Percentiles rank a stretch among this genome's conserved stretches.
Evolutionary conservation across 352 stramenopile genomes (phyloP).

Genomic region (Pythium vanterpoolii): DNA sequence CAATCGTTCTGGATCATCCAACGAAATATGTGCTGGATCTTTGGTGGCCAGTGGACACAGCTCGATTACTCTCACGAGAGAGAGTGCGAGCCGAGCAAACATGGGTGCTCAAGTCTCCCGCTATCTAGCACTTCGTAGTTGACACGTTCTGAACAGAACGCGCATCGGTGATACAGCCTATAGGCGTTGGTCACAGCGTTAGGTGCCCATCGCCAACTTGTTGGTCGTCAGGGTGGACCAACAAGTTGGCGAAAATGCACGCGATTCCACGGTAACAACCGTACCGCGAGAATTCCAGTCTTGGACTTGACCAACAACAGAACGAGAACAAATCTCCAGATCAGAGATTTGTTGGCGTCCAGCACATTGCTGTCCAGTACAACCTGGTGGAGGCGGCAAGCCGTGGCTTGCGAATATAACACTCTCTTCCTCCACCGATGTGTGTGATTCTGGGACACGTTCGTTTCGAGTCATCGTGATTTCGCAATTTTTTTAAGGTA

Average conservation of each 20-base stretch:
- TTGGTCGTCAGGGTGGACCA: neutral
- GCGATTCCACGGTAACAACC: neutral
- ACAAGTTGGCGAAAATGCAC: neutral
- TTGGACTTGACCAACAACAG: neutral
- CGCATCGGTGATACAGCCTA: too few species aligned
- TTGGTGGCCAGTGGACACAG: too few species aligned
- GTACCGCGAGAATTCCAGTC: neutral
- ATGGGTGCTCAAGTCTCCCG: too few species aligned
- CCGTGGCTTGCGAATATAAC: too few species aligned
- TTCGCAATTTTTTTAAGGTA: too few species aligned
- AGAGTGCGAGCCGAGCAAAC: neutral
- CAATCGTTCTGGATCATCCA: constrained; percentile 2
- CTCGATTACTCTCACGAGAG: neutral
- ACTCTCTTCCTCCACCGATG: too few species aligned
- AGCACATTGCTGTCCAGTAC: too few species aligned
- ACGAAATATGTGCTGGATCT: too few species aligned
- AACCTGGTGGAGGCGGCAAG: too few species aligned
- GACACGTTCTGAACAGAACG: too few species aligned
- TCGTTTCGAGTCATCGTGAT: neutral
- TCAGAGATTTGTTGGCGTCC: neutral
- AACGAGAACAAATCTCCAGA: neutral
- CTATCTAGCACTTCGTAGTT: too few species aligned
- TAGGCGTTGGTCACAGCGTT: too few species aligned
- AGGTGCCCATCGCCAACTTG: constrained; percentile 7
- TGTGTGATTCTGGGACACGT: constrained; percentile 3